Evolutionary conservation across 2,329 filamentous ascomycete species (phyloP).

Genomic region (Clarireedia hainanense): DNA sequence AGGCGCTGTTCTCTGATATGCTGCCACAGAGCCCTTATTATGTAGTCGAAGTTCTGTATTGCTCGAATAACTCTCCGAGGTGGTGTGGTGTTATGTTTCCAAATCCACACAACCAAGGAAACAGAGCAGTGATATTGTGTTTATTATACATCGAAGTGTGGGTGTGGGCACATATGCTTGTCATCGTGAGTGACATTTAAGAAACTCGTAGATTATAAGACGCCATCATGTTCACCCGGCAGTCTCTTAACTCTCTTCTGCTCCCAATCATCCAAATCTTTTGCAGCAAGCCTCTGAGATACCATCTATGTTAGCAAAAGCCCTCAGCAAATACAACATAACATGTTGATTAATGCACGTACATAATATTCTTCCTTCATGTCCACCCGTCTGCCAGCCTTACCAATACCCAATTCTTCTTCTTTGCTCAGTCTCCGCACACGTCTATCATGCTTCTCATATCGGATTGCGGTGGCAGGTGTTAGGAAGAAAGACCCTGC

Average conservation of each 20-base stretch:
- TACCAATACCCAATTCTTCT: constrained; percentile 76
- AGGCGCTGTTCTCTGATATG: background rate
- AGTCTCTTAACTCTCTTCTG: constrained; percentile 89
- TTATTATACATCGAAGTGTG: background rate
- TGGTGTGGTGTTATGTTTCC: background rate
- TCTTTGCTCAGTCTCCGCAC: constrained; percentile 78
- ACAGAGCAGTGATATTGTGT: background rate
- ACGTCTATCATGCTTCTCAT: constrained; percentile 87
- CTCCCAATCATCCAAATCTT: constrained; percentile 93
- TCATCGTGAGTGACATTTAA: background rate
- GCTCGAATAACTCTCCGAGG: background rate
- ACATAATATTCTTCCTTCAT: constrained; percentile 86
- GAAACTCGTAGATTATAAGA: constrained; percentile 42
- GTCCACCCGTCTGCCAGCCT: constrained; percentile 61
- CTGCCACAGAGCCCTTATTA: background rate
- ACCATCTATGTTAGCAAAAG: constrained; percentile 10
- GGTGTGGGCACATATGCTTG: background rate
- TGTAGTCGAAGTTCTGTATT: background rate
- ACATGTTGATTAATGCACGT: constrained; percentile 31
- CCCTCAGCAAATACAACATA: background rate
- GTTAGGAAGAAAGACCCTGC: constrained; percentile 91
- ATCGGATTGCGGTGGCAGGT: constrained; percentile 85
- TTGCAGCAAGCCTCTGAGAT: constrained; percentile 66
- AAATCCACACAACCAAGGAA: background rate
- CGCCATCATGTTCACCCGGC: constrained; percentile 82